phyloP scores from a whole-genome alignment of 1,139 yeast genomes.

The Lodderomyces metapsilosis region DNA sequence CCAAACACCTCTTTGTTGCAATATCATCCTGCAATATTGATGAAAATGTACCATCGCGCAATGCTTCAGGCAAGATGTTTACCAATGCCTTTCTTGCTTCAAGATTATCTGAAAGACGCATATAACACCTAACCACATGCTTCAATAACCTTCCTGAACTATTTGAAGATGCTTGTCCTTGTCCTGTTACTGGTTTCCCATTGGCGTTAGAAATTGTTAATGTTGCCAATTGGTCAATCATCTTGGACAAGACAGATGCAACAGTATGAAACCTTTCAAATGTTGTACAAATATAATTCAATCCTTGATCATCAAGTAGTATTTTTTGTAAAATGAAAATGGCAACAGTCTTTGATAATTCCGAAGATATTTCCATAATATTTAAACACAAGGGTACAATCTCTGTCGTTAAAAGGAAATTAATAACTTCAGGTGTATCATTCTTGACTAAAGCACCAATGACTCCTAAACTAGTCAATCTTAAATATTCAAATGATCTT shows the following conservation, averaged over 20 bases:
- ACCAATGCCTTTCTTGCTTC: constrained; percentile 90
- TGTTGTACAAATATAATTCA: constrained; percentile 90
- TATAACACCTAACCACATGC: constrained; percentile 91
- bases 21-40: constrained; percentile 79
- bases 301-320: constrained; percentile 85
- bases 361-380: constrained; percentile 95
- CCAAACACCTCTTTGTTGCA: constrained; percentile 83
- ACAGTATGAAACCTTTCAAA: constrained; percentile 94
- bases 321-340: constrained; percentile 93
- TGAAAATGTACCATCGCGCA: constrained; percentile 89
- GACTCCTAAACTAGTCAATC: constrained; percentile 91
- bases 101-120: constrained; percentile 83
- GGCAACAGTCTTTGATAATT: constrained; percentile 92
- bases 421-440: constrained; percentile 93
- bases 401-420: constrained; percentile 86
- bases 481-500: constrained; percentile 87
- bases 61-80: constrained; percentile 79
- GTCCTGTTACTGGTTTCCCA: constrained; percentile 29
- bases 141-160: constrained; percentile 80
- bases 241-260: constrained; percentile 78
- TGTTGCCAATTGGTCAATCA: constrained; percentile 74
- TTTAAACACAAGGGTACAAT: constrained; percentile 91
- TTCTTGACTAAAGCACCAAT: constrained; percentile 96
- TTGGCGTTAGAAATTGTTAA: constrained; percentile 12
- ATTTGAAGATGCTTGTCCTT: constrained; percentile 20